Percentiles rank a stretch among this genome's conserved stretches.
phyloP scores from a whole-genome alignment of 345 rosid genomes.

The Angophora floribunda region DNA sequence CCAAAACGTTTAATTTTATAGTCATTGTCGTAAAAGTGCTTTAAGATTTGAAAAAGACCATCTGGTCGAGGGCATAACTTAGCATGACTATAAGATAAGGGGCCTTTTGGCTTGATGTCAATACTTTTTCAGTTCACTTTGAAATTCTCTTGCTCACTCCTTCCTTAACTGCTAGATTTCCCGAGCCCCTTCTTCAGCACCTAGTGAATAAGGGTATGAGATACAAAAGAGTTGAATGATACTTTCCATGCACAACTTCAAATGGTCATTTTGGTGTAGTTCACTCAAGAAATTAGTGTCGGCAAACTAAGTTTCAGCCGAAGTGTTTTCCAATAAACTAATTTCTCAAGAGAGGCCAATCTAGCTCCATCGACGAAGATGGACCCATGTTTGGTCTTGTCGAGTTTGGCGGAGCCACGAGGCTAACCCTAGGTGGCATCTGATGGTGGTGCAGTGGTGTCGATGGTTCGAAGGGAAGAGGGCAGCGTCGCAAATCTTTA shows the following conservation, averaged over 20 bases:
- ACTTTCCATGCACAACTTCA: background rate
- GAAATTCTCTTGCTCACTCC: background rate
- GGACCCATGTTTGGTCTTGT: background rate
- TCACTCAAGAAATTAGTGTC: background rate
- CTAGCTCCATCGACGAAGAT: background rate
- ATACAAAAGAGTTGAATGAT: background rate
- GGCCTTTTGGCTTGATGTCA: background rate
- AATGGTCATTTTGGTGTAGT: background rate
- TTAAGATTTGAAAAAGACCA: background rate
- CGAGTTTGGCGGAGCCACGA: background rate
- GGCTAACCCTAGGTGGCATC: background rate
- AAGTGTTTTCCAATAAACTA: background rate
- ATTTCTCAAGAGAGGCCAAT: background rate
- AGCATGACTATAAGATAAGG: background rate
- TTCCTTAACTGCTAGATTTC: background rate
- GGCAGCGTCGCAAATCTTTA: background rate
- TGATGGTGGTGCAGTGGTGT: background rate
- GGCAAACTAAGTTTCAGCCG: background rate
- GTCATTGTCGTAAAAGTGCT: background rate
- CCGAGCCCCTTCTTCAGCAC: background rate
- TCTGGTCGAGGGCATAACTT: background rate
- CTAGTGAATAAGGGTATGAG: background rate
- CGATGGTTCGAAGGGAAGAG: background rate
- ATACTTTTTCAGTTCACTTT: accelerated
- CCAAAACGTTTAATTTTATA: background rate